A percentile compares a stretch with the other conserved stretches of the same genome.
These are phyloP conservation scores for Thraustotheca clavata DNA, from an alignment of 352 stramenopile species.

Conservation along the genomic window DNA sequence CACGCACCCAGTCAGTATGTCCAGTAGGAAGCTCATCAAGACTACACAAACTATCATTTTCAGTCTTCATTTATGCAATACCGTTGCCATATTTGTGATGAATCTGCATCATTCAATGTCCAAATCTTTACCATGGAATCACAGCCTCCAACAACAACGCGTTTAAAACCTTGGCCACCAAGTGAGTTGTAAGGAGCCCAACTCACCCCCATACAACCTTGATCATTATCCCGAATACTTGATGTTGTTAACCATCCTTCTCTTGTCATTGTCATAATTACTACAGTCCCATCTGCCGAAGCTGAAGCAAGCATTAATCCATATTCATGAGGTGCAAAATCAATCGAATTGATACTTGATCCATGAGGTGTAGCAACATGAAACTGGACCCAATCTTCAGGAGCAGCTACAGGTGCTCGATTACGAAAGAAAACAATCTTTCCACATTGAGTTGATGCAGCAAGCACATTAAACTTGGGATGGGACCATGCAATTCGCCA, in stretches of 20 bases:
- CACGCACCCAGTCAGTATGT: constrained; percentile 77
- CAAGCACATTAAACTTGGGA: constrained; percentile 75
- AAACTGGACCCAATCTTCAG: constrained; percentile 67
- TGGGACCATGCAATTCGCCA: constrained; percentile 79
- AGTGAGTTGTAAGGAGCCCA: constrained; percentile 84
- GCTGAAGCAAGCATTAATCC: constrained; percentile 68
- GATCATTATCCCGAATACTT: constrained; percentile 64
- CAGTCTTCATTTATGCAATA: background rate
- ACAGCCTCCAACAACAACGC: constrained; percentile 47
- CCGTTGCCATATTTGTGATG: constrained; percentile 4
- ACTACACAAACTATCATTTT: background rate
- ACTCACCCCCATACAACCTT: constrained; percentile 69
- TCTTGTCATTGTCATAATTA: constrained; percentile 68
- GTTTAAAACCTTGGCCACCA: constrained; percentile 67
- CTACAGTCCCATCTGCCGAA: constrained; percentile 75
- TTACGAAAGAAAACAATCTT: constrained; percentile 81
- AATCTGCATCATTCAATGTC: background rate
- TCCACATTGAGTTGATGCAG: constrained; percentile 67
- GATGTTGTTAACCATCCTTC: constrained; percentile 75
- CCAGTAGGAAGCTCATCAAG: constrained; percentile 35
- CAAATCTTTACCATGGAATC: constrained; percentile 17
- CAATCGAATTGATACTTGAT: constrained; percentile 68
- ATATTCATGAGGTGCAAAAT: constrained; percentile 83
- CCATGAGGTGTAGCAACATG: constrained; percentile 66
- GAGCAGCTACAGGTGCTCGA: constrained; percentile 25